Conservation (phyloP, 345 rosid genomes). For the Pugionium dolabratum region DNA sequence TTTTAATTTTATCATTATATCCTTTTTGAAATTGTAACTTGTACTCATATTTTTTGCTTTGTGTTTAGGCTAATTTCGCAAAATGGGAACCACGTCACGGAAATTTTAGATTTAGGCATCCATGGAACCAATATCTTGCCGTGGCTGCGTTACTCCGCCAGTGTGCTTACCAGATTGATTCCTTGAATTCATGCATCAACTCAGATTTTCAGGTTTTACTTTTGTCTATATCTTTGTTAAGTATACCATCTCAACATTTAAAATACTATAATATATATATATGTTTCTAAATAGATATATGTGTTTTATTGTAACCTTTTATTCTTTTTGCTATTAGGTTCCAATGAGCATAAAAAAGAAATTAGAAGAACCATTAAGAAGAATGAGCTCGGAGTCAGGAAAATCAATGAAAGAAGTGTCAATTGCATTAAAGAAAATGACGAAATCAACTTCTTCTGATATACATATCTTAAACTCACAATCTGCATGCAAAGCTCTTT, state of each 20-base stretch:
- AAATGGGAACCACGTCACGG: slow-evolving; percentile 99
- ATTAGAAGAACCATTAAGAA: slow-evolving; percentile 51
- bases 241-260: neutral
- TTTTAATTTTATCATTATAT: neutral
- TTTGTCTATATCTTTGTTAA: slow-evolving; percentile 36
- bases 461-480: slow-evolving; percentile 50
- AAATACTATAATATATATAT: neutral
- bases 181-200: slow-evolving; percentile 56
- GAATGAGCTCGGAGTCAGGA: slow-evolving; percentile 56
- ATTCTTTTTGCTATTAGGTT: slow-evolving; percentile 31
- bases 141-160: slow-evolving; percentile 64
- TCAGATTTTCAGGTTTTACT: slow-evolving; percentile 53
- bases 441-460: slow-evolving; percentile 40
- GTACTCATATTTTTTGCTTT: neutral
- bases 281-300: slow-evolving; percentile 1
- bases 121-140: slow-evolving; percentile 69
- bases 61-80: slow-evolving; percentile 68
- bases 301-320: slow-evolving; percentile 1
- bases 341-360: slow-evolving; percentile 44
- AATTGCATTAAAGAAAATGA: slow-evolving; percentile 52
- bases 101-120: slow-evolving; percentile 67
- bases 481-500: slow-evolving; percentile 45
- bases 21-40: slow-evolving; percentile 7
- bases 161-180: slow-evolving; percentile 67
- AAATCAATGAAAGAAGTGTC: slow-evolving; percentile 62